Percentiles rank a stretch among this genome's conserved stretches.
These are phyloP conservation scores for Monosporascus sp. DNA, from an alignment of 2,329 filamentous ascomycete species.

Conservation along the genomic window DNA sequence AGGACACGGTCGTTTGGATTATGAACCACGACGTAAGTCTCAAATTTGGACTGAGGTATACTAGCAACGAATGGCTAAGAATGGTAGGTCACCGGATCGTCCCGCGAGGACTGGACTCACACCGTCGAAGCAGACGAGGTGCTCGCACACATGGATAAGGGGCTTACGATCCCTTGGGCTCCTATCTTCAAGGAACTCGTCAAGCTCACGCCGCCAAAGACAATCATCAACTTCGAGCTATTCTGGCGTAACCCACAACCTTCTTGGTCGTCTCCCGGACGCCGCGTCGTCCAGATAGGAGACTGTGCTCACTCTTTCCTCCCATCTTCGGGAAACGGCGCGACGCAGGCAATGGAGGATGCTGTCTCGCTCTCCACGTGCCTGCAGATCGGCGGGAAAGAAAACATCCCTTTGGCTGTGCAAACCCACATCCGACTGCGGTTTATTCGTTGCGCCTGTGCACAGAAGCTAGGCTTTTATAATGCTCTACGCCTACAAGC, in stretches of 20 bases:
- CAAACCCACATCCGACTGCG: slow-evolving; percentile 32
- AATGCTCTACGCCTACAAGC: slow-evolving; percentile 32
- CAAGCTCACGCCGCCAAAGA: slow-evolving; percentile 24
- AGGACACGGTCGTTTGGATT: slow-evolving; percentile 31
- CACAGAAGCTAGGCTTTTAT: slow-evolving; percentile 33
- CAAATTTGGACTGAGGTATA: not conserved
- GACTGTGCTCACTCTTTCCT: slow-evolving; percentile 37
- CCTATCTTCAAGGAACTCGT: slow-evolving; percentile 30
- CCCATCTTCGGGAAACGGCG: slow-evolving; percentile 35
- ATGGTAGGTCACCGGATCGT: slow-evolving; percentile 29
- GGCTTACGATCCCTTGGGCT: slow-evolving; percentile 25
- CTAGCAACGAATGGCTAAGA: not conserved
- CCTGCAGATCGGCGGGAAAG: slow-evolving; percentile 29
- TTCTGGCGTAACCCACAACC: slow-evolving; percentile 36
- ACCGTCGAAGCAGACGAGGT: slow-evolving; percentile 31
- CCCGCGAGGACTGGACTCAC: slow-evolving; percentile 32
- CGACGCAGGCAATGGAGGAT: slow-evolving; percentile 38
- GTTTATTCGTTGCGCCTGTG: slow-evolving; percentile 29
- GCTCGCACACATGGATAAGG: slow-evolving; percentile 30
- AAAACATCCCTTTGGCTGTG: slow-evolving; percentile 25
- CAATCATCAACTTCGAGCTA: slow-evolving; percentile 35
- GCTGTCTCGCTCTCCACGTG: slow-evolving; percentile 32
- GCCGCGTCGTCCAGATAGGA: slow-evolving; percentile 32
- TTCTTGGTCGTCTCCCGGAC: slow-evolving; percentile 30
- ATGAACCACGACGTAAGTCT: slow-evolving; percentile 32